These are phyloP conservation scores for Aspergillus cejpii DNA, from an alignment of 2,329 filamentous ascomycete species.

Conservation along the genomic window DNA sequence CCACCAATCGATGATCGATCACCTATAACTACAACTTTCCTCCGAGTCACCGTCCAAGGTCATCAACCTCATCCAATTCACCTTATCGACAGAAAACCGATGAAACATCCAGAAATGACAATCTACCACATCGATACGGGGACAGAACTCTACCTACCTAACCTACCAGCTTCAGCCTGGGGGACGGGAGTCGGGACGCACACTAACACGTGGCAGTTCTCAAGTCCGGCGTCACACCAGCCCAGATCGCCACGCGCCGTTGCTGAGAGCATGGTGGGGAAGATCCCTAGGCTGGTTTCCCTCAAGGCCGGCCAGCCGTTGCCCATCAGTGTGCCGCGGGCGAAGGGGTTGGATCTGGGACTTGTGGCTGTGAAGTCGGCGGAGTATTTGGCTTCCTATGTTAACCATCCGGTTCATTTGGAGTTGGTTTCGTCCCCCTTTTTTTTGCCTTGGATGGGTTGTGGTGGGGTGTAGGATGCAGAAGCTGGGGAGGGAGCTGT, in stretches of 20 bases:
- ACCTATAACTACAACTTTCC: background rate
- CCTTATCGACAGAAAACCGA: background rate
- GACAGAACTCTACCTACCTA: no score
- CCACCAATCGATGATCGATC: background rate
- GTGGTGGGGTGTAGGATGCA: slow-evolving; percentile 28
- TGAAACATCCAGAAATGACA: no score
- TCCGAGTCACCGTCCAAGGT: no score
- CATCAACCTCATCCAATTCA: no score
- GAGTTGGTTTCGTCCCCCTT: slow-evolving; percentile 32
- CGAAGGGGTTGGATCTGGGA: slow-evolving; percentile 43
- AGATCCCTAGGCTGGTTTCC: slow-evolving; percentile 39
- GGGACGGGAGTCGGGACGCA: no score
- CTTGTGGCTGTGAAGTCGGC: slow-evolving; percentile 43
- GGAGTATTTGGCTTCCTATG: slow-evolving; percentile 41
- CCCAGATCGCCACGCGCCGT: slow-evolving; percentile 25
- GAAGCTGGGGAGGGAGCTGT: slow-evolving; percentile 37
- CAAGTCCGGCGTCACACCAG: slow-evolving; percentile 33
- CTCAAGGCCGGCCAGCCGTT: slow-evolving; percentile 35
- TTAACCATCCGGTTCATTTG: slow-evolving; percentile 42
- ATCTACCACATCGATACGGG: slow-evolving; percentile 41
- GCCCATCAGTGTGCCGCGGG: slow-evolving; percentile 36
- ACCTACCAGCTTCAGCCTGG: no score
- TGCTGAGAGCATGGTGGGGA: slow-evolving; percentile 36
- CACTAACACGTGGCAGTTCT: slow-evolving; percentile 28
- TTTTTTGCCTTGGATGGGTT: background rate